phyloP scores from a whole-genome alignment of 768 basidiomycete genomes.

The Leccinum subgranulosum region DNA sequence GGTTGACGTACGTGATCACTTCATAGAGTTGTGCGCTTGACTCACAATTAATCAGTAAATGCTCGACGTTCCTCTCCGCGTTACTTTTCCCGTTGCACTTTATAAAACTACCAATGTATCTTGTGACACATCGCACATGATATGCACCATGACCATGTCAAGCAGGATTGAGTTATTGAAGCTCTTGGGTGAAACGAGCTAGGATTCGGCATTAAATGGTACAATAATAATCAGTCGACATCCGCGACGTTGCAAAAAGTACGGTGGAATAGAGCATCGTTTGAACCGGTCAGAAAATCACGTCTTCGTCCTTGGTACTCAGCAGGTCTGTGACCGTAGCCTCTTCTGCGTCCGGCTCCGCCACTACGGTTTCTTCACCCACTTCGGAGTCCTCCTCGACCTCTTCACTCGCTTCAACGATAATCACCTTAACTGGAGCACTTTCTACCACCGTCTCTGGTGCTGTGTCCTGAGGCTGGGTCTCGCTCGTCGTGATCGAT shows the following conservation, averaged over 20 bases:
- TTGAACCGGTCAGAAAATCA: constrained; percentile 69
- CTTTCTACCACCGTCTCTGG: background rate
- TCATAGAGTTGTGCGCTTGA: constrained; percentile 7
- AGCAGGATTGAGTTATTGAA: background rate
- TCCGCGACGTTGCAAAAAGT: constrained; percentile 2
- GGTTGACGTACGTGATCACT: constrained; percentile 62
- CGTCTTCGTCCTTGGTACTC: constrained; percentile 85
- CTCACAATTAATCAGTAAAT: constrained; percentile 24
- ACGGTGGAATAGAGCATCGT: constrained; percentile 11
- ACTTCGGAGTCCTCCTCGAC: constrained; percentile 31
- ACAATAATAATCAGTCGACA: constrained; percentile 7
- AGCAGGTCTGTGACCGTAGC: constrained; percentile 57
- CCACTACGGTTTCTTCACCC: constrained; percentile 7
- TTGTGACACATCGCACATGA: constrained; percentile 49
- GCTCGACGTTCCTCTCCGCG: constrained; percentile 8
- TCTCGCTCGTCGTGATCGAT: background rate
- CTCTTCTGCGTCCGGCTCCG: constrained; percentile 26
- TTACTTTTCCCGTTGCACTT: constrained; percentile 17
- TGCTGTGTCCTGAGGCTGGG: constrained; percentile 8
- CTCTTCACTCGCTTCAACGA: constrained; percentile 5
- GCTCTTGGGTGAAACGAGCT: constrained; percentile 8
- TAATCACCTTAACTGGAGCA: too few relatives aligned
- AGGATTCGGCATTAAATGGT: constrained; percentile 7
- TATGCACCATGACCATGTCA: constrained; percentile 48
- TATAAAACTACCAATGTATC: constrained; percentile 64